Conservation (phyloP, 2,329 filamentous ascomycete genomes). For the Colletotrichum tamarilloi region DNA sequence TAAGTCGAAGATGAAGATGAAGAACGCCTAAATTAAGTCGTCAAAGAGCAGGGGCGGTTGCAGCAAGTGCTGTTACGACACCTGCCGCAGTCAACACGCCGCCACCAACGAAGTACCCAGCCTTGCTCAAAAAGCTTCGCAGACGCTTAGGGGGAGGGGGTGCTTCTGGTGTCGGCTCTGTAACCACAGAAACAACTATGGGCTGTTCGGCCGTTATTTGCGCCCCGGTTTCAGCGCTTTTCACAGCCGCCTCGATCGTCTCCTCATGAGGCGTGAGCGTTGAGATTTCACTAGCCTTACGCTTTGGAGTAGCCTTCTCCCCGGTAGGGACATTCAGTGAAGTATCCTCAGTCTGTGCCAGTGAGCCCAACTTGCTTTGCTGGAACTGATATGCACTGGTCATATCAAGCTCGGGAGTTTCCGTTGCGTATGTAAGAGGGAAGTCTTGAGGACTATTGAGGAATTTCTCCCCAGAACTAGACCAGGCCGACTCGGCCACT, state of each 20-base stretch:
- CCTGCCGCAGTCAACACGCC: conserved; percentile 12
- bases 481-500: conserved; percentile 24
- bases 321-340: not conserved
- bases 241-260: conserved; percentile 4
- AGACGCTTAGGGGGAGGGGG: conserved; percentile 7
- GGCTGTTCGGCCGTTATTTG: not conserved
- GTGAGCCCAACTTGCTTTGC: conserved; percentile 30
- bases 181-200: not conserved
- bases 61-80: conserved; percentile 20
- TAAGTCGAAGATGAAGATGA: not conserved
- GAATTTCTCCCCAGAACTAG: conserved; percentile 26
- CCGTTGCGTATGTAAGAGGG: not conserved
- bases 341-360: not conserved
- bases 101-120: conserved; percentile 18
- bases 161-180: not conserved
- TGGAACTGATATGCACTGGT: conserved; percentile 35
- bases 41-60: conserved; percentile 23
- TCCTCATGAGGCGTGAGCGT: conserved; percentile 36
- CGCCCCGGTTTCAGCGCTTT: conserved; percentile 13
- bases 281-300: conserved; percentile 47
- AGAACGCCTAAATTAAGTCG: not conserved
- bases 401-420: conserved; percentile 32
- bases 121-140: conserved; percentile 10
- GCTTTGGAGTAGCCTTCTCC: conserved; percentile 39
- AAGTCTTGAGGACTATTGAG: conserved; percentile 22